Evolutionary conservation across 2,329 filamentous ascomycete species (phyloP), one percentile per base, ranked within the genome.

Genomic region (Pseudogymnoascus sp.): DNA sequence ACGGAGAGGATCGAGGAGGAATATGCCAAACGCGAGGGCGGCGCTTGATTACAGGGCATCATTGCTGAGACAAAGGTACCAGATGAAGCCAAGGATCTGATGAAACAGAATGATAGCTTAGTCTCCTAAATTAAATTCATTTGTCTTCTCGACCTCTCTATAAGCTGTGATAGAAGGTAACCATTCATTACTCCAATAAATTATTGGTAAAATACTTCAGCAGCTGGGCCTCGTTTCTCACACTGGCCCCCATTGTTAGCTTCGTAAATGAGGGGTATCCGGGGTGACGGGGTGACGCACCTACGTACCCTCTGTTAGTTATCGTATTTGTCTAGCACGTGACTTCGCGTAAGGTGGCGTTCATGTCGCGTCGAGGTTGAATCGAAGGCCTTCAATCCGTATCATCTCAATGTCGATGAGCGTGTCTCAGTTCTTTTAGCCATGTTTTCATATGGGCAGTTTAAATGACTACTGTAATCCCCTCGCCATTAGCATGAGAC

Each of bases 1-100:
- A 78, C 79, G 64, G 84, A 86, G 73, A 82, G 82, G 16, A 86
- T 87, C 38, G 83, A 86, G 74, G 82, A 85, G 1, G 84, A 64
- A 62, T 86, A 86, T 69, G 83, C 84, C 64, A 86, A 86, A 76
- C 78, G 84, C 31, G 84, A 86, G 75, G 84, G 84, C 34, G 83
- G 83, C 66, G 83, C 84, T 66, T 87, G 69, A 79, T 64, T 34
- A 14, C 49, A 34, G 49, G 28, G n/a, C 28, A 34, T 56, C 28
- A 34, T 56, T 18, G 8, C 25, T 56, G 25, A 3, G 25, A 56
- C 28, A 18, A 28, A 49, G 23, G 14, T 21, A 28, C 23, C 43
- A 28, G 43, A 23, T 23, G 7, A 28, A 49, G 43, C 23, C 43
- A 28, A 34, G 28, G 25, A 34, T 31, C 8, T 34, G 49, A 56